Percentiles rank a stretch among this genome's conserved stretches.
Evolutionary conservation across 2,329 filamentous ascomycete genomes (phyloP).

Genomic region (Calonectria pauciramosa): DNA sequence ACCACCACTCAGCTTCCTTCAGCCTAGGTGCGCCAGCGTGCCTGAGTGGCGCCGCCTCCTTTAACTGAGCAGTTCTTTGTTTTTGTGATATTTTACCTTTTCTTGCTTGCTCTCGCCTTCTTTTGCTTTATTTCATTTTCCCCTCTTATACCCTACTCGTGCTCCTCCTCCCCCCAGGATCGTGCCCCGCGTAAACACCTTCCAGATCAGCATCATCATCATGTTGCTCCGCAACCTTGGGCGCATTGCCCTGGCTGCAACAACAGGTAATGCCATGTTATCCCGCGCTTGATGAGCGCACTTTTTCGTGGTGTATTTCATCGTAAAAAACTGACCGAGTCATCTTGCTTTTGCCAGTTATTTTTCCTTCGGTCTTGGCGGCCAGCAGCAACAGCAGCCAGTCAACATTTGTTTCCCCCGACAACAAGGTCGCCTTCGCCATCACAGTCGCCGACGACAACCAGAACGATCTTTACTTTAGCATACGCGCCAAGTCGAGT

Average conservation of each 20-base stretch:
- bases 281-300: not conserved
- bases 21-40: constrained; percentile 5
- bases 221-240: constrained; percentile 50
- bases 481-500: constrained; percentile 61
- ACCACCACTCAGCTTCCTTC: constrained; percentile 15
- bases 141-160: not conserved
- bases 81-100: constrained; percentile 20
- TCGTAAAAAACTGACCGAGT: constrained; percentile 21
- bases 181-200: constrained; percentile 19
- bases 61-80: constrained; percentile 25
- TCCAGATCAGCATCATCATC: constrained; percentile 1
- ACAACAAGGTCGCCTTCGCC: constrained; percentile 62
- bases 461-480: constrained; percentile 66
- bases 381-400: constrained; percentile 47
- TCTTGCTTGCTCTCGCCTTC: not conserved
- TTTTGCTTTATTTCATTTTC: not conserved
- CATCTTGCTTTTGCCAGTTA: constrained; percentile 28
- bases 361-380: constrained; percentile 44
- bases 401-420: constrained; percentile 60
- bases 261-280: constrained; percentile 42
- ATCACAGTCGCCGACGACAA: constrained; percentile 62
- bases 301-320: not conserved
- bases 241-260: constrained; percentile 45
- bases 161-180: constrained; percentile 27
- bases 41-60: constrained; percentile 42